Percentiles rank a stretch among this genome's conserved stretches.
Conservation (phyloP, 768 basidiomycete genomes). For the Gloeopeniophorella convolvens region DNA sequence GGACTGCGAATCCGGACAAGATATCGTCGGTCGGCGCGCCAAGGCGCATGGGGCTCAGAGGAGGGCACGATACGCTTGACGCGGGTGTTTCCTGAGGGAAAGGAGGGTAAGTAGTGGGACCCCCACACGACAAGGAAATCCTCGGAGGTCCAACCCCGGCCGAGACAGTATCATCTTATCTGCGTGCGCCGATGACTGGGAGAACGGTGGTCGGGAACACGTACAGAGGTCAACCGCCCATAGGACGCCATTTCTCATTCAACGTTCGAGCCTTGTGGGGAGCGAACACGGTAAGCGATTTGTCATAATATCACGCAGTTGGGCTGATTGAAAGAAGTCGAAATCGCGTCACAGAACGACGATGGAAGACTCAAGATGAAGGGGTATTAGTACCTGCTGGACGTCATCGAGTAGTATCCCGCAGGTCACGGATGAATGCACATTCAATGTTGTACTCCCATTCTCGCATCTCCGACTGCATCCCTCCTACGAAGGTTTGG, state of each 20-base stretch:
- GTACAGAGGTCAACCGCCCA: slow-evolving; percentile 29
- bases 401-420: no score
- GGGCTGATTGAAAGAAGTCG: no score
- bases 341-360: no score
- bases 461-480: neutral
- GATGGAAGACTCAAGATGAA: no score
- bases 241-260: no score
- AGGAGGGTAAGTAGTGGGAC: slow-evolving; percentile 9
- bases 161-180: slow-evolving; percentile 44
- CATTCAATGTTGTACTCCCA: no score
- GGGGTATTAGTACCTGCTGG: no score
- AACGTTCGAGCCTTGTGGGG: no score
- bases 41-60: slow-evolving; percentile 39
- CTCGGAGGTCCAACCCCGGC: slow-evolving; percentile 29
- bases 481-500: no score
- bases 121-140: slow-evolving; percentile 23
- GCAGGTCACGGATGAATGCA: no score
- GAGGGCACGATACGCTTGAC: slow-evolving; percentile 40
- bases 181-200: slow-evolving; percentile 60
- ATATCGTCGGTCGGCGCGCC: slow-evolving; percentile 33
- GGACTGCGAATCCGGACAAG: slow-evolving; percentile 36
- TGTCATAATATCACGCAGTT: no score
- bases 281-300: no score
- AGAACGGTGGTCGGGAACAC: slow-evolving; percentile 32
- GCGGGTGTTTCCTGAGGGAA: slow-evolving; percentile 24